Evolutionary conservation across 805 yeast genomes (phyloP).

Genomic region (Kazachstania africana): DNA sequence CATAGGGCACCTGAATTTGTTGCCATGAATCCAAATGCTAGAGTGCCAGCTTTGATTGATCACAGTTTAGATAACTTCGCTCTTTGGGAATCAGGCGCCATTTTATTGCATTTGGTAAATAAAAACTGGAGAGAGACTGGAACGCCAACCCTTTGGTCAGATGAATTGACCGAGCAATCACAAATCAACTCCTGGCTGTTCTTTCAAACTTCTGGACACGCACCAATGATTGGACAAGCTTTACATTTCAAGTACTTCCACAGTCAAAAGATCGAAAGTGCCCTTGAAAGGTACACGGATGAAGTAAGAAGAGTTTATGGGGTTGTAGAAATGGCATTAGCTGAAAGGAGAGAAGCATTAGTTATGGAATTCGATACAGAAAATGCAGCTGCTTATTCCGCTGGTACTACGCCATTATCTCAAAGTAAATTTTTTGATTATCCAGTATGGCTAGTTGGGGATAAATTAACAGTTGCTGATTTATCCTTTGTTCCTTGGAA

Average conservation of each 20-base stretch:
- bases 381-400: conserved; percentile 75
- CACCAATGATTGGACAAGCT: conserved; percentile 98
- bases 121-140: conserved; percentile 49
- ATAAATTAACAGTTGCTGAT: conserved; percentile 74
- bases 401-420: conserved; percentile 79
- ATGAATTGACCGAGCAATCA: conserved; percentile 64
- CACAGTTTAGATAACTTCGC: conserved; percentile 71
- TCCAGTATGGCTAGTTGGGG: conserved; percentile 94
- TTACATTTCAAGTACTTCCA: conserved; percentile 89
- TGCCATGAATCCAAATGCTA: conserved; percentile 87
- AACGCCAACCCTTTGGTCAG: conserved; percentile 67
- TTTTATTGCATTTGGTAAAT: conserved; percentile 69
- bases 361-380: conserved; percentile 83
- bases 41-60: conserved; percentile 90
- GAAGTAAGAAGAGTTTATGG: conserved; percentile 91
- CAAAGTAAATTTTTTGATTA: conserved; percentile 81
- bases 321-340: conserved; percentile 88
- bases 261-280: conserved; percentile 71
- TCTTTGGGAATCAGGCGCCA: conserved; percentile 94
- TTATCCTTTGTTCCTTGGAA: conserved; percentile 94
- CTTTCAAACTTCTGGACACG: conserved; percentile 93
- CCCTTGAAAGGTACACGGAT: conserved; percentile 81
- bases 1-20: conserved; percentile 91
- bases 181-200: conserved; percentile 83
- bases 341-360: conserved; percentile 81